These are phyloP conservation scores for Mucor sp. DNA, from an alignment of 371 early-diverging fungal species.

Conservation along the genomic window DNA sequence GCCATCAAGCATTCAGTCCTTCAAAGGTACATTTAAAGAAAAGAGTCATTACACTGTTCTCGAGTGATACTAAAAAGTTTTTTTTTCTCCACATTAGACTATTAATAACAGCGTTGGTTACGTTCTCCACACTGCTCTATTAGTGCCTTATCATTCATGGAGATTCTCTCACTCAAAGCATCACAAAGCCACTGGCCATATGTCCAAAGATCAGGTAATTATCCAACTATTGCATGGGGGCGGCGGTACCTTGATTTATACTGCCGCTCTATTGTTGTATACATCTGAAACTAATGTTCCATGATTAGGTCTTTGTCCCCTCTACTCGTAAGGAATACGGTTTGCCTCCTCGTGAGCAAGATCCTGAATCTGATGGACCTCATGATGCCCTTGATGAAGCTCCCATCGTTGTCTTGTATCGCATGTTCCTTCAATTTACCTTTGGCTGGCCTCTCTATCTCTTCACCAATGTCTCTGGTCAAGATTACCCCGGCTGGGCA, in stretches of 20 bases:
- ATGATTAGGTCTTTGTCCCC: constrained; percentile 76
- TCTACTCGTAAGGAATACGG: constrained; percentile 59
- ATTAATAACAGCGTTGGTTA: constrained; percentile 83
- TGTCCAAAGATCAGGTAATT: constrained; percentile 76
- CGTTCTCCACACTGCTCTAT: constrained; percentile 78
- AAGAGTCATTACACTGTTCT: not conserved
- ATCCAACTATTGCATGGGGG: not conserved
- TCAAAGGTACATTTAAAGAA: constrained; percentile 42
- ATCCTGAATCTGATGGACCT: constrained; percentile 42
- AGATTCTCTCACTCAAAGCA: constrained; percentile 77
- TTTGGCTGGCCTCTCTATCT: constrained; percentile 90
- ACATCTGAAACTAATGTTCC: not conserved
- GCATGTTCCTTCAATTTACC: constrained; percentile 64
- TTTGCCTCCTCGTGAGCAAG: constrained; percentile 38
- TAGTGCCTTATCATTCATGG: constrained; percentile 88
- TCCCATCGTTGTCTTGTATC: constrained; percentile 63
- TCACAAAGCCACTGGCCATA: constrained; percentile 82
- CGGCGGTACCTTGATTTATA: constrained; percentile 2
- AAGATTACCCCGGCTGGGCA: constrained; percentile 70
- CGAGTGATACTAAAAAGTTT: not conserved
- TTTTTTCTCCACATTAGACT: constrained; percentile 13
- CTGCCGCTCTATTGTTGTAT: not conserved
- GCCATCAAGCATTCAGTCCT: constrained; percentile 83
- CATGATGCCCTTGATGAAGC: constrained; percentile 61
- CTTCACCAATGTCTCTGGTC: constrained; percentile 72